A percentile compares a stretch with the other conserved stretches of the same genome.
Conservation (phyloP, 305 asterid species). For the Andrographis paniculata region DNA sequence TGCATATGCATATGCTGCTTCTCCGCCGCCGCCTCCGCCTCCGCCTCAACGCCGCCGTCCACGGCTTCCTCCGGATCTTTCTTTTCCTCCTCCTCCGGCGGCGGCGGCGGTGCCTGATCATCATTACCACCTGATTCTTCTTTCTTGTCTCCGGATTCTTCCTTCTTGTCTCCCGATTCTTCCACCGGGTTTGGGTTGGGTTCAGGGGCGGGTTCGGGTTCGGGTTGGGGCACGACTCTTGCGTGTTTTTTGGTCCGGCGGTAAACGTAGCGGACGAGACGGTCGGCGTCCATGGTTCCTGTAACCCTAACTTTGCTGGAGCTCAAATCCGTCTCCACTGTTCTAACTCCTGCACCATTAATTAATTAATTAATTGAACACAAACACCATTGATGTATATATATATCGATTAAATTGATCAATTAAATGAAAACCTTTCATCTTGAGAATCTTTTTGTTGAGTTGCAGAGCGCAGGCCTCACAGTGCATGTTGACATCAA, state of each 20-base stretch:
- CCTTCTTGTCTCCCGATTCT: conserved; percentile 43
- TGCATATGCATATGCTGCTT: conserved; percentile 36
- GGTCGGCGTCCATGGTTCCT: conserved; percentile 70
- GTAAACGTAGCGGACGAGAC: conserved; percentile 81
- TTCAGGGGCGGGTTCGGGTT: conserved; percentile 39
- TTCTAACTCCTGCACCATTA: conserved; percentile 58
- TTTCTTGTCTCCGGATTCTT: conserved; percentile 24
- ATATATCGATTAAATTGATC: not conserved
- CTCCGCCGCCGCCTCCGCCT: conserved; percentile 25
- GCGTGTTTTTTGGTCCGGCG: conserved; percentile 84
- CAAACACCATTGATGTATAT: not conserved
- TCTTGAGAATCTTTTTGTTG: conserved; percentile 75
- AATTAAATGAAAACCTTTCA: conserved; percentile 47
- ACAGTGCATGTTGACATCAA: conserved; percentile 86
- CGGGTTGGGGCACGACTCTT: conserved; percentile 65
- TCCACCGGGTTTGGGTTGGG: conserved; percentile 22
- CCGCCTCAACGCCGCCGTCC: conserved; percentile 17
- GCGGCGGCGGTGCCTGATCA: conserved; percentile 16
- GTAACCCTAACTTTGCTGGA: conserved; percentile 70
- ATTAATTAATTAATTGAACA: not conserved
- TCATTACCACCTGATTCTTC: conserved; percentile 16
- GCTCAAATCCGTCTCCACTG: conserved; percentile 67
- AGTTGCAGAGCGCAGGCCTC: conserved; percentile 86
- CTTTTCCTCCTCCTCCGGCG: conserved; percentile 25
- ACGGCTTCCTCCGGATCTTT: conserved; percentile 40